phyloP scores from a whole-genome alignment of 2,329 filamentous ascomycete genomes.

The Trichoderma sp. region DNA sequence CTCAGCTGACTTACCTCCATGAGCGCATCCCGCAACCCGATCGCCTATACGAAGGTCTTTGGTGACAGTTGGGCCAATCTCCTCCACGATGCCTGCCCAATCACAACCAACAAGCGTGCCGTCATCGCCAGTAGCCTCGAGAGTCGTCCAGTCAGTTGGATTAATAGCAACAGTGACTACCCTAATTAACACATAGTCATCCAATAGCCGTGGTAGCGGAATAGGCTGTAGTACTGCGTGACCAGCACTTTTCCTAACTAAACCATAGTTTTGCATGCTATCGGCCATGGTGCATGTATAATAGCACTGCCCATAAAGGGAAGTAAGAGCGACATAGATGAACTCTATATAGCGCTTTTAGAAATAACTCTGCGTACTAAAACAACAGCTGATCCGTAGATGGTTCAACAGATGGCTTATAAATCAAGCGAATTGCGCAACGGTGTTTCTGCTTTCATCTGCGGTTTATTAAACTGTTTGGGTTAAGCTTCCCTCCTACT shows the following conservation, averaged over 20 bases:
- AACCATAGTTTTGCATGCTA: neutral
- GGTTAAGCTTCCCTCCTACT: neutral
- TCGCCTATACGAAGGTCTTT: neutral
- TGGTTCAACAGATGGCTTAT: neutral
- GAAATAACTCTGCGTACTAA: neutral
- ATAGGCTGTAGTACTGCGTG: neutral
- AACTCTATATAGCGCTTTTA: neutral
- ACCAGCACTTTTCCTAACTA: neutral
- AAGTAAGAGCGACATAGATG: neutral
- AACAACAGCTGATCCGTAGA: neutral
- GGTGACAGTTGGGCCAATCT: neutral
- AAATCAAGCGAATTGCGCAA: neutral
- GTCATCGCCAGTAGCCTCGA: neutral
- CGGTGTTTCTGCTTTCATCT: neutral
- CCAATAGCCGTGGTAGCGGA: neutral
- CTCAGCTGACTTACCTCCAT: neutral
- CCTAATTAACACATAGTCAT: neutral
- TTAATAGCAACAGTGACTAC: neutral
- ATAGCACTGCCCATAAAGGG: neutral
- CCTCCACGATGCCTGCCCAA: neutral
- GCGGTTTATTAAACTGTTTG: neutral
- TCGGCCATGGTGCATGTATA: neutral
- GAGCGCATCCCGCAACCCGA: neutral
- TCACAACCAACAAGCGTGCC: neutral
- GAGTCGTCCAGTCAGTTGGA: neutral